A percentile compares a stretch with the other conserved stretches of the same genome.
These are phyloP conservation scores for Betula pendula DNA, from an alignment of 306 rosid genomes.

Conservation along the genomic window DNA sequence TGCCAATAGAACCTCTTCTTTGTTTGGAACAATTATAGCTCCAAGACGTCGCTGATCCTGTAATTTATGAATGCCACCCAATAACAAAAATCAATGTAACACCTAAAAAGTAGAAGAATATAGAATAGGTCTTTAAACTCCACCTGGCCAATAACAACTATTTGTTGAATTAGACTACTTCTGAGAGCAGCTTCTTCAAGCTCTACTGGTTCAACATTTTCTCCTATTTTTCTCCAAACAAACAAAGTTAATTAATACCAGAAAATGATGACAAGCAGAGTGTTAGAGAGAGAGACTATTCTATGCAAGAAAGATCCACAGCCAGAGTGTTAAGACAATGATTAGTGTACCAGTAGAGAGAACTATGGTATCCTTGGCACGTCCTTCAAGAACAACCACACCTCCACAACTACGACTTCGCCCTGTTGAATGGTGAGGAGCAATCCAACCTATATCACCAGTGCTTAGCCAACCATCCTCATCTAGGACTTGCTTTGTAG, in stretches of 20 bases:
- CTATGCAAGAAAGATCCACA: constrained; percentile 2
- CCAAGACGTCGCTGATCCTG: constrained; percentile 94
- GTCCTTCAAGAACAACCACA: constrained; percentile 81
- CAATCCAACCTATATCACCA: constrained; percentile 94
- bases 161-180: constrained; percentile 80
- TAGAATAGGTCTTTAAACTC: background rate
- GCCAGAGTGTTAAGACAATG: background rate
- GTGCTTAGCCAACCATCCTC: constrained; percentile 84
- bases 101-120: constrained; percentile 1
- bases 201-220: constrained; percentile 84
- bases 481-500: constrained; percentile 69
- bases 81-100: constrained; percentile 6
- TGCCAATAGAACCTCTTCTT: constrained; percentile 64
- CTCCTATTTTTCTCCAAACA: constrained; percentile 58
- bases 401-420: constrained; percentile 72
- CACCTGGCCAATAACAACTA: constrained; percentile 94
- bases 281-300: constrained; percentile 1
- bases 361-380: constrained; percentile 93
- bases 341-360: constrained; percentile 72
- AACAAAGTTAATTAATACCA: constrained; percentile 14
- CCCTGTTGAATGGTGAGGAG: constrained; percentile 71
- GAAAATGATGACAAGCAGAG: background rate
- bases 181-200: constrained; percentile 93
- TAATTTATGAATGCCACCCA: constrained; percentile 17
- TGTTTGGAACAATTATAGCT: constrained; percentile 88